Base-by-base conservation (phyloP, 768 basidiomycete genomes). In the Tylopilus plumbeoviolaceoides region DNA sequence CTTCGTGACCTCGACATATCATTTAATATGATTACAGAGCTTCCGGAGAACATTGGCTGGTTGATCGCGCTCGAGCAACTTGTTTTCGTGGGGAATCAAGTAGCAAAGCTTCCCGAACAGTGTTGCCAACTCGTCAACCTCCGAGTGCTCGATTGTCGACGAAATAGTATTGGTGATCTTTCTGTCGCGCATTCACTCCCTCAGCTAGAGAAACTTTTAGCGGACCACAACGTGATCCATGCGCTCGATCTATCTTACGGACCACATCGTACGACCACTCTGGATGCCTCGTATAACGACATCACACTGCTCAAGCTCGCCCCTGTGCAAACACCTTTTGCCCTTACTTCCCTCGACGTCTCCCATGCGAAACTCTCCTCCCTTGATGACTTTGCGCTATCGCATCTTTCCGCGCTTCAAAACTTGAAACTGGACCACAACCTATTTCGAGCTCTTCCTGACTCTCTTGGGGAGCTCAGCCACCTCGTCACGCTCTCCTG, bases 1-100 rank as follows among this genome's bases (percentile, higher is more conserved):
- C 80, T 99, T 18, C 73, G 79, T 35, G 91, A 95, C 60, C 83
- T 99, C 18, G 95, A 98, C 62, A 76, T 97, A 36, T 98, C 97
- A 0, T 98, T 98, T 77, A 99, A 99, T 73, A 82, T 78, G 67
- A 84, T 98, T 53, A 76, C 80, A 0, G 81, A 85, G 45, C 78
- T 98, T 2, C 94, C 95, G 0, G 83, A 88, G 33, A 82, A 86
- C 40, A 83, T 98, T 40, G 89, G 88, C 1, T 71, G 79, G 31
- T 75, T 98, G 48, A 68, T 67, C 25, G 74, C 78, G 4, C 78
- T 98, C 40, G 83, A 92, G 59, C 74, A 79, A 15, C 76, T 98
- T 10, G 74, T 86, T 41, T 79, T 95, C 41, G 85, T 95, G n/a
- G 91, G 91, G 23, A 99, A 99, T 70, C 79, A 82, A 58, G 77